A percentile compares a stretch with the other conserved stretches of the same genome.
These are phyloP conservation scores for Oryza glumipatula DNA, from an alignment of 176 grass and related monocot species.

Conservation along the genomic window DNA sequence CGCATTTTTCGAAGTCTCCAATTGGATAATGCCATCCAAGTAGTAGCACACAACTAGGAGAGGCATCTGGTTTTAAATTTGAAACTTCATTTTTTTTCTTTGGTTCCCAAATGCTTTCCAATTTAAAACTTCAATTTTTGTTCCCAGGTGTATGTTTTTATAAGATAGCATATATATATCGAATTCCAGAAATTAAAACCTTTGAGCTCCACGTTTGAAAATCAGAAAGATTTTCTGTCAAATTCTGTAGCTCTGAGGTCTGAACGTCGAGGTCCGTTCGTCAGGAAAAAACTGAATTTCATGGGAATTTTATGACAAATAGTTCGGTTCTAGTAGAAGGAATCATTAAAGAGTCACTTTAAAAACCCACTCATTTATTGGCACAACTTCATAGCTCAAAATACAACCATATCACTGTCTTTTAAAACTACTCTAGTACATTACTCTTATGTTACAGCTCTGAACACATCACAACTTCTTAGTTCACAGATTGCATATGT, in stretches of 20 bases:
- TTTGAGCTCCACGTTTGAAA: not conserved
- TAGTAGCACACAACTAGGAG: too few relatives aligned
- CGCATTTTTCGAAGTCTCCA: too few relatives aligned
- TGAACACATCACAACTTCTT: constrained; percentile 17
- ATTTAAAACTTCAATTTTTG: too few relatives aligned
- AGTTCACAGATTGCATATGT: constrained; percentile 24
- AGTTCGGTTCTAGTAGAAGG: not conserved
- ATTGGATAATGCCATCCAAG: too few relatives aligned
- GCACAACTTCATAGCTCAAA: not conserved
- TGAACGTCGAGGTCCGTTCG: not conserved
- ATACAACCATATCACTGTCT: not conserved
- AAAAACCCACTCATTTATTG: not conserved
- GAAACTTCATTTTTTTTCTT: too few relatives aligned
- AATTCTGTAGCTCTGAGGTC: not conserved
- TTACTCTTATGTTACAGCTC: not conserved
- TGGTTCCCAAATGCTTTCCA: too few relatives aligned
- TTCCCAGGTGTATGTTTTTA: too few relatives aligned
- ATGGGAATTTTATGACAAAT: not conserved
- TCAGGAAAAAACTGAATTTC: not conserved
- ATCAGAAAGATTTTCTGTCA: not conserved
- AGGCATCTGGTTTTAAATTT: too few relatives aligned
- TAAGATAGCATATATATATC: not conserved
- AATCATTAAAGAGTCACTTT: not conserved
- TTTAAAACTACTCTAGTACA: not conserved
- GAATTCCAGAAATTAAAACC: not conserved